Conservation (phyloP, 176 grass and related monocot genomes). For the Juncus inflexus region DNA sequence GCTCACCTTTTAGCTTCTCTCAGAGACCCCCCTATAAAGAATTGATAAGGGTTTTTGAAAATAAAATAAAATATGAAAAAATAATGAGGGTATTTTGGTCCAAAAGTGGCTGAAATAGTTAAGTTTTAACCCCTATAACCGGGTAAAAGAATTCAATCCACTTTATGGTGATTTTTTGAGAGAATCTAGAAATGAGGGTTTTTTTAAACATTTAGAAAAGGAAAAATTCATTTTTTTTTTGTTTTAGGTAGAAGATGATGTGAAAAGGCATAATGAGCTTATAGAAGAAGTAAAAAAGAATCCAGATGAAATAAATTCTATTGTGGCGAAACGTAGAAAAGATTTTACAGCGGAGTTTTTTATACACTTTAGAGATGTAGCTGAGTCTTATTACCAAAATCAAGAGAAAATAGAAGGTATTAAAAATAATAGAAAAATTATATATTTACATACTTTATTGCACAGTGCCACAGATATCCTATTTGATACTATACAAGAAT, state of each 20-base stretch:
- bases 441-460: not conserved
- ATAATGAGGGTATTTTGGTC: no score
- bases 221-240: not conserved
- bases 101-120: no score
- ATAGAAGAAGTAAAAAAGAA: constrained; percentile 58
- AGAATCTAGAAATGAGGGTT: no score
- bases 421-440: not conserved
- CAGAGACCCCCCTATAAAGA: no score
- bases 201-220: no score
- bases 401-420: constrained; percentile 61
- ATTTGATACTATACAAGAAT: no score
- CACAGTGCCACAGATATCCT: not conserved
- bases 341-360: constrained; percentile 96
- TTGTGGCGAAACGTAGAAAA: constrained; percentile 67
- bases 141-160: no score
- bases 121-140: no score
- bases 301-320: constrained; percentile 50
- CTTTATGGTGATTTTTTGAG: no score
- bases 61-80: no score
- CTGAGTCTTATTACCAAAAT: constrained; percentile 64
- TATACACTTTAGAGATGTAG: constrained; percentile 68
- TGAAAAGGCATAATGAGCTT: constrained; percentile 80
- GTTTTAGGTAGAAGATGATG: constrained; percentile 85
- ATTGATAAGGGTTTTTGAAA: no score
- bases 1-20: no score